Conservation (phyloP, 805 yeast genomes). For the Pichia manshurica region DNA sequence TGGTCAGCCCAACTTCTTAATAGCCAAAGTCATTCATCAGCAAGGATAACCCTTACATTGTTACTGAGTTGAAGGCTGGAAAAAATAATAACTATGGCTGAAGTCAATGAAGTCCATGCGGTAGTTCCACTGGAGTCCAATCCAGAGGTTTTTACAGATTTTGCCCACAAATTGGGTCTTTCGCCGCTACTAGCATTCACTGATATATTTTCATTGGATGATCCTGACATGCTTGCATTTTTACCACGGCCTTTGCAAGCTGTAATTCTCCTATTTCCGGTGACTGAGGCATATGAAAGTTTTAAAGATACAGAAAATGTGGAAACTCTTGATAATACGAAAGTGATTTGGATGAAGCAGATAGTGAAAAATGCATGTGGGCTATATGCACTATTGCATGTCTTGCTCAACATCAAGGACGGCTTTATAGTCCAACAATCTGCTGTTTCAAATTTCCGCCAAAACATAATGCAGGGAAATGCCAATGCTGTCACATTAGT, state of each 20-base stretch:
- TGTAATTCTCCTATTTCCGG: slow-evolving; percentile 75
- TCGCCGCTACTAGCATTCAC: slow-evolving; percentile 54
- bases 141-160: slow-evolving; percentile 72
- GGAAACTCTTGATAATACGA: not conserved
- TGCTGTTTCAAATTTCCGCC: slow-evolving; percentile 22
- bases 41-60: too few relatives aligned
- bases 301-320: slow-evolving; percentile 29
- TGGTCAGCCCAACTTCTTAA: too few relatives aligned
- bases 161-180: slow-evolving; percentile 66
- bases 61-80: too few relatives aligned
- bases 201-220: slow-evolving; percentile 82
- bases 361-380: slow-evolving; percentile 90
- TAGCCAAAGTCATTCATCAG: too few relatives aligned
- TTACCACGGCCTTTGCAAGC: slow-evolving; percentile 79
- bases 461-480: slow-evolving; percentile 21
- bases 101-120: slow-evolving; percentile 20
- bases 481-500: slow-evolving; percentile 17
- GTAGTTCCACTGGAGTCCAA: slow-evolving; percentile 89
- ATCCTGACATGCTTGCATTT: slow-evolving; percentile 71
- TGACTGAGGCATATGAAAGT: slow-evolving; percentile 55
- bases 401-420: slow-evolving; percentile 40
- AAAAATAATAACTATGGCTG: not conserved
- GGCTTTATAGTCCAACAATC: slow-evolving; percentile 39
- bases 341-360: slow-evolving; percentile 74
- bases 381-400: slow-evolving; percentile 76